phyloP scores from a whole-genome alignment of 768 basidiomycete species.

The Lactifluus rugatus region DNA sequence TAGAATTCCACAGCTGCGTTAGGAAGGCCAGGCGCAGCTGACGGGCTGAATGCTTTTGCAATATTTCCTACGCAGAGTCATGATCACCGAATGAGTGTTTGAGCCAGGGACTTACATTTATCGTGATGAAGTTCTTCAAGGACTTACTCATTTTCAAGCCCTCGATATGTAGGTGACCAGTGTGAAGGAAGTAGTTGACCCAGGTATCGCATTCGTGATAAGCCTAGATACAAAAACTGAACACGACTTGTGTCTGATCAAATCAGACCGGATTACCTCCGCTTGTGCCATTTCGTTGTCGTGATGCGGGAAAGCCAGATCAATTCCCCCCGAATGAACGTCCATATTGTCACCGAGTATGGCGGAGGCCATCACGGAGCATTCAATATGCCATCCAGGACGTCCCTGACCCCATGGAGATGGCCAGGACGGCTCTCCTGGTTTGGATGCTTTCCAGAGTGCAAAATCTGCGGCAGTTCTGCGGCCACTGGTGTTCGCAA shows the following conservation, averaged over 20 bases:
- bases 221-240: slow-evolving; percentile 43
- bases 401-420: slow-evolving; percentile 95
- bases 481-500: slow-evolving; percentile 50
- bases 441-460: slow-evolving; percentile 93
- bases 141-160: slow-evolving; percentile 99
- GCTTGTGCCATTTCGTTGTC: slow-evolving; percentile 98
- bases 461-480: slow-evolving; percentile 91
- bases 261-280: slow-evolving; percentile 45
- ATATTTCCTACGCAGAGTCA: slow-evolving; percentile 54
- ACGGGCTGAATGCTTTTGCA: slow-evolving; percentile 71
- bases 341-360: slow-evolving; percentile 88
- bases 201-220: slow-evolving; percentile 86
- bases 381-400: slow-evolving; percentile 99
- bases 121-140: slow-evolving; percentile 97
- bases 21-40: slow-evolving; percentile 90
- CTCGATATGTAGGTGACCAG: slow-evolving; percentile 96
- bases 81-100: slow-evolving; percentile 3
- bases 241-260: background rate
- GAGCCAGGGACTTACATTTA: slow-evolving; percentile 48
- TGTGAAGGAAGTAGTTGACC: slow-evolving; percentile 99
- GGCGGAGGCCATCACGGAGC: slow-evolving; percentile 94
- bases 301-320: slow-evolving; percentile 98
- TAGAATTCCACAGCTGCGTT: slow-evolving; percentile 83
- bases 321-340: slow-evolving; percentile 95
- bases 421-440: slow-evolving; percentile 93